A percentile compares a stretch with the other conserved stretches of the same genome.
These are phyloP conservation scores for Paraglomus brasilianum DNA, from an alignment of 192 early-diverging fungal genomes.

Conservation along the genomic window DNA sequence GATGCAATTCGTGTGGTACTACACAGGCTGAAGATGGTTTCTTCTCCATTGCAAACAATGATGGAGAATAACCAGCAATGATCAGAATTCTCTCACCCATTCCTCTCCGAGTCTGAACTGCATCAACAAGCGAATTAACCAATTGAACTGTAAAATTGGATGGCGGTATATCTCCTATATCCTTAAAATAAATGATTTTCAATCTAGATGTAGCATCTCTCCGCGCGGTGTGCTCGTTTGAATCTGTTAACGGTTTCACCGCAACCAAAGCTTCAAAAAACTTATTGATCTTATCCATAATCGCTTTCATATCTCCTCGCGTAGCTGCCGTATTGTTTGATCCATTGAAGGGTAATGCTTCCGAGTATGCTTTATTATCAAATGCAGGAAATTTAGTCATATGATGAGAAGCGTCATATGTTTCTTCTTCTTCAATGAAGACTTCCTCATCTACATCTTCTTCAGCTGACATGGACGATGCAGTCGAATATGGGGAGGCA, in stretches of 20 bases:
- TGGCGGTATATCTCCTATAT: slow-evolving; percentile 47
- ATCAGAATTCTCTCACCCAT: slow-evolving; percentile 48
- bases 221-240: neutral
- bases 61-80: slow-evolving; percentile 48
- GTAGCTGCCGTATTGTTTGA: slow-evolving; percentile 18
- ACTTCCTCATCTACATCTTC: slow-evolving; percentile 43
- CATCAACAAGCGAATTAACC: slow-evolving; percentile 42
- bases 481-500: slow-evolving; percentile 30
- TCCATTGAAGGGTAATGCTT: slow-evolving; percentile 31
- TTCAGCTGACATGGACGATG: slow-evolving; percentile 32
- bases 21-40: neutral
- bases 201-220: slow-evolving; percentile 11
- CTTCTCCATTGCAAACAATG: slow-evolving; percentile 28
- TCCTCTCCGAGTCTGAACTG: slow-evolving; percentile 43
- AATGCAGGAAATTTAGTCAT: slow-evolving; percentile 29
- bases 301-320: slow-evolving; percentile 9
- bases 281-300: slow-evolving; percentile 39
- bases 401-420: slow-evolving; percentile 21
- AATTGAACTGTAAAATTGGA: slow-evolving; percentile 38
- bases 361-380: slow-evolving; percentile 27
- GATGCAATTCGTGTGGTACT: slow-evolving; percentile 21
- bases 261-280: slow-evolving; percentile 44
- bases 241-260: slow-evolving; percentile 17
- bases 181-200: slow-evolving; percentile 50
- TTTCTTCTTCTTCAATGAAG: slow-evolving; percentile 48